A percentile compares a stretch with the other conserved stretches of the same genome.
phyloP scores from a whole-genome alignment of 129 eudicot species.

The Flaveria trinervia region DNA sequence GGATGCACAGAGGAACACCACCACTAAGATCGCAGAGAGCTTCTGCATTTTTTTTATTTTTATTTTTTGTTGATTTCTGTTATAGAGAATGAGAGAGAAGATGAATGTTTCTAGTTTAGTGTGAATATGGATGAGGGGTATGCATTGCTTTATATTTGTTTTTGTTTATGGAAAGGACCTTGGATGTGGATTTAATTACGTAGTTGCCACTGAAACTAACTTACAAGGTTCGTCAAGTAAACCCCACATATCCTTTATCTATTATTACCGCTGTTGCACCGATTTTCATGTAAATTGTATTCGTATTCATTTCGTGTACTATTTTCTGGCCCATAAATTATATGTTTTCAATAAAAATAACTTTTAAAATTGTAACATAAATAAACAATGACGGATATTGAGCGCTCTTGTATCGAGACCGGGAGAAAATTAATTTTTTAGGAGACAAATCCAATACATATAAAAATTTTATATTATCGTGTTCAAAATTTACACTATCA shows the following conservation, averaged over 20 bases:
- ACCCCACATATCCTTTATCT: conserved; percentile 27
- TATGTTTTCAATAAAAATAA: background rate
- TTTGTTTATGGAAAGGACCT: conserved; percentile 5
- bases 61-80: background rate
- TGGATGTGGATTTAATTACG: background rate
- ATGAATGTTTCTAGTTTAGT: conserved; percentile 31
- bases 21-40: conserved; percentile 37
- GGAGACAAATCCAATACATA: too few species aligned
- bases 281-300: conserved; percentile 13
- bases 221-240: background rate
- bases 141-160: conserved; percentile 38
- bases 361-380: too few species aligned
- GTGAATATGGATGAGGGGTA: conserved; percentile 36
- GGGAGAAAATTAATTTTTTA: too few species aligned
- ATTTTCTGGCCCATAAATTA: background rate
- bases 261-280: conserved; percentile 19
- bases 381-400: too few species aligned
- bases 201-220: conserved; percentile 34
- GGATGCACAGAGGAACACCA: conserved; percentile 40
- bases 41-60: conserved; percentile 51
- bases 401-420: too few species aligned
- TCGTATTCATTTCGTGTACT: conserved; percentile 10
- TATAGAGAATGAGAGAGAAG: conserved; percentile 8
- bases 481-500: too few species aligned
- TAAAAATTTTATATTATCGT: too few species aligned